These are phyloP conservation scores for Ascochyta pisi DNA, from an alignment of 2,329 filamentous ascomycete genomes.

Conservation along the genomic window DNA sequence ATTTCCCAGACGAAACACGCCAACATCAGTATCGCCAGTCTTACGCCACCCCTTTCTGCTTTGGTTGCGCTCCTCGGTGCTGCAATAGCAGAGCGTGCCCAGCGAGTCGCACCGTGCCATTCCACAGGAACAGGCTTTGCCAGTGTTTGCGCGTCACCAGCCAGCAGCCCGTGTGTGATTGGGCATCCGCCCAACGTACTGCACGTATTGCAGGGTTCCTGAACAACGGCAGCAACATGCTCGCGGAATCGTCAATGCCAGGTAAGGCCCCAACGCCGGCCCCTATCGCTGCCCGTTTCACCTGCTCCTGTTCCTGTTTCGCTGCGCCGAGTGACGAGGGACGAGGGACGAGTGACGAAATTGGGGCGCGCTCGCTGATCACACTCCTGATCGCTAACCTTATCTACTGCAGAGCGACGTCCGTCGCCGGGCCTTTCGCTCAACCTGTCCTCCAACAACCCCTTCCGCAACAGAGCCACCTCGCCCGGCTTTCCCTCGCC, in stretches of 20 bases:
- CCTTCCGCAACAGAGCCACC: conserved; percentile 75
- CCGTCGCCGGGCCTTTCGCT: conserved; percentile 65
- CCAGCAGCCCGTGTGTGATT: conserved; percentile 38
- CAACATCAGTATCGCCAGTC: conserved; percentile 43
- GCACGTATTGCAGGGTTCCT: conserved; percentile 39
- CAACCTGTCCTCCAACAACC: conserved; percentile 78
- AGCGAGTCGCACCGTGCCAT: conserved; percentile 11
- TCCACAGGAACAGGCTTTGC: conserved; percentile 25
- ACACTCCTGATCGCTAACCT: conserved; percentile 11
- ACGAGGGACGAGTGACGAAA: conserved; percentile 33
- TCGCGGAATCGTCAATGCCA: conserved; percentile 52
- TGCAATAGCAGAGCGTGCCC: conserved; percentile 9
- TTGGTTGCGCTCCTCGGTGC: conserved; percentile 7
- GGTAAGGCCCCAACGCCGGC: conserved; percentile 44
- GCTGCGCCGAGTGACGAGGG: conserved; percentile 13
- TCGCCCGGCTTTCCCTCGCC: conserved; percentile 58
- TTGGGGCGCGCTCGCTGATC: neutral
- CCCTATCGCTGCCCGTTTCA: conserved; percentile 48
- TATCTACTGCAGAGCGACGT: conserved; percentile 49
- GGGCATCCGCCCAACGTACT: conserved; percentile 31
- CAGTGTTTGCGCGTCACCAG: conserved; percentile 31
- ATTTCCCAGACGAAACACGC: conserved; percentile 34
- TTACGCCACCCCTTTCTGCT: conserved; percentile 31
- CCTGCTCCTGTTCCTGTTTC: conserved; percentile 32
- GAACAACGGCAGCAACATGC: conserved; percentile 48